Evolutionary conservation across 495 filamentous ascomycete species (phyloP), one percentile per base, ranked within the genome.

Genomic region (Hypomontagnella submonticulosa): DNA sequence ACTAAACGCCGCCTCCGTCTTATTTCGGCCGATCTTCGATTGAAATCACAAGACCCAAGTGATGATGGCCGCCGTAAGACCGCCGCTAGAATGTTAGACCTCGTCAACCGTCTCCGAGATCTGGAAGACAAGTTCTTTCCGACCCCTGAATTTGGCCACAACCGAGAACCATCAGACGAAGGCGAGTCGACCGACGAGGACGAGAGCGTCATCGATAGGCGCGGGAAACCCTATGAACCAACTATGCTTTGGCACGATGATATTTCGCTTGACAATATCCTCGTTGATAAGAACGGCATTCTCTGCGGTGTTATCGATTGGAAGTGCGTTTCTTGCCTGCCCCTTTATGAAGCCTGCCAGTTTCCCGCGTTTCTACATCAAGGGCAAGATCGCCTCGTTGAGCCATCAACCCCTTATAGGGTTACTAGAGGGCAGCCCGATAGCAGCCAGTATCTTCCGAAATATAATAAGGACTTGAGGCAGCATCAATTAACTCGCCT

Each of bases 241-340:
- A 79, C 75, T 0, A 69, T 81, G 48, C 74, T 86, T 9, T 75
- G 70, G 56, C 81, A 86, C 33, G 69, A 81, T 36, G 74, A 85
- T 47, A 70, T 87, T 6, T 80, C 75, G 0, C 53, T 74, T 5
- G 68, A 73, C n/a, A 87, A 86, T 67, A 78, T 88, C 32, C 67
- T 86, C 30, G 76, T 87, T 2, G 71, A 83, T 47, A 63, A 79
- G 9, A 57, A 75, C 1, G 77, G 76, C 4, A 18, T 71, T 3
- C 64, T 86, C 9, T 77, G 77, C 5, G 84, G 74, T n/a, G 40
- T 87, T 3, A 54, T 85, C 27, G 82, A 81, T 61, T 87, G 84
- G 85, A 79, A 85, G 43, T 82, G 77, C 61, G 70, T 84, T n/a
- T 77, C 79, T 6, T 73, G 79, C 16, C 52, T 81, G 15, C 84